Conservation (phyloP, 2,329 filamentous ascomycete species). For the Phialocephala subalpina region DNA sequence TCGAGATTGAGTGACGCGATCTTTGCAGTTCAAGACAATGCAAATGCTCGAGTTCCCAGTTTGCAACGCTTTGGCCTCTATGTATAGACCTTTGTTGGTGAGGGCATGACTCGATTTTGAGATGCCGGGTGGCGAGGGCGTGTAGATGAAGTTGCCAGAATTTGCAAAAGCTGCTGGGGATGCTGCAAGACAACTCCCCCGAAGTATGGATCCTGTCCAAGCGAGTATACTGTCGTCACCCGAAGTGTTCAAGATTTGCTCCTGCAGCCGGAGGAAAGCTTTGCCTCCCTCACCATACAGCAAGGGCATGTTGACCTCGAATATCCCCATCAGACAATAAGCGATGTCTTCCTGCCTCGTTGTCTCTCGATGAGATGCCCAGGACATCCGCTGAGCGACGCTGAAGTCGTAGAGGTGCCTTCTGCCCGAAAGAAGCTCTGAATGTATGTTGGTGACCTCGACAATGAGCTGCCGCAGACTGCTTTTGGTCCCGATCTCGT, state of each 20-base stretch:
- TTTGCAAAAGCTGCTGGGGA: background rate
- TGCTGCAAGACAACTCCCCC: background rate
- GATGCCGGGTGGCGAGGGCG: background rate
- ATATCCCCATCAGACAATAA: background rate
- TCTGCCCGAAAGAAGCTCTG: background rate
- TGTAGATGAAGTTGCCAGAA: background rate
- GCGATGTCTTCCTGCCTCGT: background rate
- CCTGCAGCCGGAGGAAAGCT: background rate
- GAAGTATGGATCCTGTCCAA: background rate
- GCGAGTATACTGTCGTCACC: background rate
- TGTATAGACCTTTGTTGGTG: background rate
- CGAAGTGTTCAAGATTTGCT: background rate
- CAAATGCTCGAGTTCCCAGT: background rate
- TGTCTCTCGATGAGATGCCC: background rate
- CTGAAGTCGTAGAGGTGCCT: background rate
- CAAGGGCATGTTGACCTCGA: slow-evolving; percentile 1
- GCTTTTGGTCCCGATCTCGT: slow-evolving; percentile 12
- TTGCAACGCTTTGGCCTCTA: background rate
- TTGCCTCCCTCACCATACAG: background rate
- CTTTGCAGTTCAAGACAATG: background rate
- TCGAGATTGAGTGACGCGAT: background rate
- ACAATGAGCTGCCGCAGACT: background rate
- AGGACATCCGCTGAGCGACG: background rate
- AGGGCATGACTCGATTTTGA: background rate
- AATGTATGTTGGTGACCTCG: slow-evolving; percentile 4